Percentiles rank a stretch among this genome's conserved stretches.
Evolutionary conservation across 1,284 basidiomycete species (phyloP).

Genomic region (Tylopilus microsporus): DNA sequence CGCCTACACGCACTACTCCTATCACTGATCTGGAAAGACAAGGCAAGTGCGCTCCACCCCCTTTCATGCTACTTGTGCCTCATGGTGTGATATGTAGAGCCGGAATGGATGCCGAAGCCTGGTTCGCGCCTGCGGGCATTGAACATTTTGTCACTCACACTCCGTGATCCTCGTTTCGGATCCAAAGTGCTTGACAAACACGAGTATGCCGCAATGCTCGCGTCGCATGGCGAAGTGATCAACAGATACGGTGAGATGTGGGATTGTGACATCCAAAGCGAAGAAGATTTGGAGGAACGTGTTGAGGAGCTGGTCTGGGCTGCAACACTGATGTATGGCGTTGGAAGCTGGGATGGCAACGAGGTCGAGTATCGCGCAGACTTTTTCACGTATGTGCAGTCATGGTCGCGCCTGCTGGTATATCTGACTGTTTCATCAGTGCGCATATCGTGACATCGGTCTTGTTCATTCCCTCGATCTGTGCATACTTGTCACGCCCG

Average conservation of each 20-base stretch:
- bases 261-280: conserved; percentile 27
- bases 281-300: conserved; percentile 26
- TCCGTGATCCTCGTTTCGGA: conserved; percentile 33
- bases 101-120: conserved; percentile 23
- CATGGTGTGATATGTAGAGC: conserved; percentile 6
- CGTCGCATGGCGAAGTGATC: conserved; percentile 30
- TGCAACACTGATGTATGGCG: conserved; percentile 31
- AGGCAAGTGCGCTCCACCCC: conserved; percentile 9
- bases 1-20: conserved; percentile 25
- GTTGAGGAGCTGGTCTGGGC: conserved; percentile 34
- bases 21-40: conserved; percentile 25
- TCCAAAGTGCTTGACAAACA: conserved; percentile 28
- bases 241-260: conserved; percentile 30
- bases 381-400: conserved; percentile 30
- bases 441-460: conserved; percentile 34
- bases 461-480: conserved; percentile 33
- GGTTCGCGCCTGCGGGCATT: conserved; percentile 34
- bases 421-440: conserved; percentile 33
- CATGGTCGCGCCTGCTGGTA: not conserved
- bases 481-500: conserved; percentile 27
- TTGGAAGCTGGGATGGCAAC: conserved; percentile 31
- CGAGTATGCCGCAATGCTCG: conserved; percentile 30
- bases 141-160: conserved; percentile 37
- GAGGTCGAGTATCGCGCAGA: conserved; percentile 28
- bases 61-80: not conserved